Percentiles rank a stretch among this genome's conserved stretches.
Evolutionary conservation across 1,284 basidiomycete genomes (phyloP).

Genomic region (Tylopilus orsonianus): DNA sequence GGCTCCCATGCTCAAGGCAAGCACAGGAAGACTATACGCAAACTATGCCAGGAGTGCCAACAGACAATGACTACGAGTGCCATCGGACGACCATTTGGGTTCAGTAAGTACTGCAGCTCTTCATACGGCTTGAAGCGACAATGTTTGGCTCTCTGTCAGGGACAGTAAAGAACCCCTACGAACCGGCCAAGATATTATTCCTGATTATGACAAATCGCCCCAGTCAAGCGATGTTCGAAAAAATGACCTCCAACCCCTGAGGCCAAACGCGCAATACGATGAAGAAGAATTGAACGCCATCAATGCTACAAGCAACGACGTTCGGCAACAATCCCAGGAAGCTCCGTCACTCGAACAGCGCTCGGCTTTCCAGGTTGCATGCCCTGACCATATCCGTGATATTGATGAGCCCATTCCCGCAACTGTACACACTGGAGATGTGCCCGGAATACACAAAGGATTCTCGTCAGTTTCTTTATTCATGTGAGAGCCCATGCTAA

Average conservation of each 20-base stretch:
- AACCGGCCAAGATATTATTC: slow-evolving; percentile 17
- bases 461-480: not conserved
- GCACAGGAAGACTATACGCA: not conserved
- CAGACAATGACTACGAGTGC: slow-evolving; percentile 1
- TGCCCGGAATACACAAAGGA: not conserved
- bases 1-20: not conserved
- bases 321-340: not conserved
- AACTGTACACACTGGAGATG: not conserved
- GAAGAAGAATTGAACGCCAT: not conserved
- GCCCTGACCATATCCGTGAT: not conserved
- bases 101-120: slow-evolving; percentile 4
- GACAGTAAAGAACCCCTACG: slow-evolving; percentile 9
- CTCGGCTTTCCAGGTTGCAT: not conserved
- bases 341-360: not conserved
- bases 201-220: not conserved
- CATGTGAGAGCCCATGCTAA: slow-evolving; percentile 1
- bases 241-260: not conserved
- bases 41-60: not conserved
- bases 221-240: not conserved
- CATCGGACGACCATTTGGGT: not conserved
- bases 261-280: not conserved
- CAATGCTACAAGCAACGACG: not conserved
- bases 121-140: not conserved
- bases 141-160: not conserved
- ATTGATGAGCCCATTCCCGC: not conserved